phyloP scores from a whole-genome alignment of 768 basidiomycete genomes.

The Termitomyces sp. region DNA sequence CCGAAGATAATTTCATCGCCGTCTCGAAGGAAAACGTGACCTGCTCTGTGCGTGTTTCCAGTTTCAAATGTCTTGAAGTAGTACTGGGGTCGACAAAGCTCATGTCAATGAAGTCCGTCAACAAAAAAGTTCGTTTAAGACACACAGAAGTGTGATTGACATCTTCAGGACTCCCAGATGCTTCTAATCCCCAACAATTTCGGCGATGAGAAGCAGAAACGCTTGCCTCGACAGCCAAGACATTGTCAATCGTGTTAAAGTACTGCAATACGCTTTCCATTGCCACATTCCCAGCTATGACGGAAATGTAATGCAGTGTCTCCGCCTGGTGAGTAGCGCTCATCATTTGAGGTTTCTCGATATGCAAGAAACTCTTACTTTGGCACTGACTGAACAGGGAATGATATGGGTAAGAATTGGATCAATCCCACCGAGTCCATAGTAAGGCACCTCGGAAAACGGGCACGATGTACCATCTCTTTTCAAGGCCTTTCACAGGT shows the following conservation, averaged over 20 bases:
- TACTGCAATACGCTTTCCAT: slow-evolving; percentile 3
- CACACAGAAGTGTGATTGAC: slow-evolving; percentile 3
- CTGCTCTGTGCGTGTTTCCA: slow-evolving; percentile 1
- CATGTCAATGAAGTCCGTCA: background rate
- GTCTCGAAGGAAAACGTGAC: slow-evolving; percentile 10
- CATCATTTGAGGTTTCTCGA: background rate
- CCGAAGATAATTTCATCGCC: slow-evolving; percentile 18
- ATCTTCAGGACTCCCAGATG: background rate
- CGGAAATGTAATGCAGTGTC: slow-evolving; percentile 7
- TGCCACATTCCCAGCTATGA: slow-evolving; percentile 6
- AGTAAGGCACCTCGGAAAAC: slow-evolving; percentile 9
- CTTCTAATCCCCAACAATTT: slow-evolving; percentile 14
- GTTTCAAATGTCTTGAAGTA: slow-evolving; percentile 8
- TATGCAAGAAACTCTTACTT: background rate
- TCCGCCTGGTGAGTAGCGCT: slow-evolving; percentile 2
- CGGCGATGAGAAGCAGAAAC: slow-evolving; percentile 9
- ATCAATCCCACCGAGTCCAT: slow-evolving; percentile 1
- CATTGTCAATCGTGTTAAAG: slow-evolving; percentile 9
- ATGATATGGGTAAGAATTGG: slow-evolving; percentile 12
- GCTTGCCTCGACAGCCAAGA: slow-evolving; percentile 6
- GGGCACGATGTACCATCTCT: slow-evolving; percentile 16
- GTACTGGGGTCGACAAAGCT: slow-evolving; percentile 2
- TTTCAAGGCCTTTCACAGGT: slow-evolving; percentile 8
- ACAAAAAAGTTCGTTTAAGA: background rate
- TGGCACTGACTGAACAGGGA: slow-evolving; percentile 9